Base-by-base conservation (phyloP, 2,329 filamentous ascomycete species). In the Botrytis galanthina region DNA sequence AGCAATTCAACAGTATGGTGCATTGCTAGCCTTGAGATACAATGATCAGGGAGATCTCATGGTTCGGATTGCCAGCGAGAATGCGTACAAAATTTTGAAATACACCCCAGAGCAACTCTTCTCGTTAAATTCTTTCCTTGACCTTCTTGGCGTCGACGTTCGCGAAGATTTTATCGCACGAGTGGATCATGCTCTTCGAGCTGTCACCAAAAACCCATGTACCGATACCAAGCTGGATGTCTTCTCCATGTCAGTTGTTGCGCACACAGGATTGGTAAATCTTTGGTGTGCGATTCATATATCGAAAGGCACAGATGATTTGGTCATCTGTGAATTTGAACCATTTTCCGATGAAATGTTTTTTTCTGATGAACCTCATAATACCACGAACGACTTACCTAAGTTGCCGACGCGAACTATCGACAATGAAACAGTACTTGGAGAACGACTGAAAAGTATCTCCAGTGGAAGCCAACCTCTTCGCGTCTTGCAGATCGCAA, bases 291-390 rank as follows among this genome's bases (percentile, higher is more conserved):
- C 71, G 8, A 73, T 73, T 26, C 71, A 73, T 0, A 70, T 77
- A 14, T 86, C 97, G 62, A 88, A 0, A 87, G 89, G 0, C 84
- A 86, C 94, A 75, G 87, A 89, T 0, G 88, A 93, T 66, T 82
- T 95, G 29, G 85, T 97, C 48, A 92, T 97, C 18, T 97, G 93
- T 84, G 94, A 97, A 79, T 95, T 97, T 73, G 94, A 97, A 80
- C 82, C 94, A 3, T 93, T 97, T 80, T 91, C 97, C 75, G 93
- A 97, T 75, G 86, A 88, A 66, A 32, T 69, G 14, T 79, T 77
- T 59, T 74, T 74, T 60, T 64, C 75, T 7, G 89, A 91, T 62
- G 79, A 83, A 8, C 89, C 86, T 0, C 62, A 74, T 26, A 44
- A 70, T n/a, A 71, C 60, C 35, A 70, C 35, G n/a, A 57, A 57